phyloP scores from a whole-genome alignment of 768 basidiomycete genomes.

The Trametes cingulata region DNA sequence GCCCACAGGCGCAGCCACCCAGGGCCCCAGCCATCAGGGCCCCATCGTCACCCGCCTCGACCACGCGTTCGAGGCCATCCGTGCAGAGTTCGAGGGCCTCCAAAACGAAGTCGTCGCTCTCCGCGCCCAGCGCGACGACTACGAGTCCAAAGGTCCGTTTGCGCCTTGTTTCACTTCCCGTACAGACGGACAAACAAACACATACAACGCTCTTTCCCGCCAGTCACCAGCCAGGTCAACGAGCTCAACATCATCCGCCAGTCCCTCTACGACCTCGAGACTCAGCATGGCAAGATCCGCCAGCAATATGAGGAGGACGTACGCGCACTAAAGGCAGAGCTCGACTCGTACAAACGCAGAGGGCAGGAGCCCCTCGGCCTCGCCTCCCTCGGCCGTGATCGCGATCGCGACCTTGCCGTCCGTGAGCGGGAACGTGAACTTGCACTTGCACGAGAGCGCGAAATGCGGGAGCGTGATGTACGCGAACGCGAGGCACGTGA shows the following conservation, averaged over 20 bases:
- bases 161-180: constrained; percentile 1
- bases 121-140: constrained; percentile 83
- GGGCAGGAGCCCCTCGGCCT: constrained; percentile 34
- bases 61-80: constrained; percentile 79
- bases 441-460: constrained; percentile 36
- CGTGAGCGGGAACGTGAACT: constrained; percentile 27
- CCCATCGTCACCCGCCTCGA: constrained; percentile 50
- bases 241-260: constrained; percentile 90
- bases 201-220: neutral
- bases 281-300: constrained; percentile 82
- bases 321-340: constrained; percentile 65
- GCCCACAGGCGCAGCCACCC: constrained; percentile 41
- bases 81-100: constrained; percentile 82
- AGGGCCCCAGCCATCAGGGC: constrained; percentile 23
- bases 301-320: constrained; percentile 89
- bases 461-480: constrained; percentile 25
- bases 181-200: constrained; percentile 1
- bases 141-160: constrained; percentile 82
- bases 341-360: constrained; percentile 51
- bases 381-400: constrained; percentile 31
- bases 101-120: constrained; percentile 64
- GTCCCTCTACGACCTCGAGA: constrained; percentile 89
- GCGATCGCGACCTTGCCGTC: constrained; percentile 30
- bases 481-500: constrained; percentile 34
- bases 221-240: constrained; percentile 81